These are phyloP conservation scores for Liquidambar formosana DNA, from an alignment of 164 flowering plant species.

Conservation along the genomic window DNA sequence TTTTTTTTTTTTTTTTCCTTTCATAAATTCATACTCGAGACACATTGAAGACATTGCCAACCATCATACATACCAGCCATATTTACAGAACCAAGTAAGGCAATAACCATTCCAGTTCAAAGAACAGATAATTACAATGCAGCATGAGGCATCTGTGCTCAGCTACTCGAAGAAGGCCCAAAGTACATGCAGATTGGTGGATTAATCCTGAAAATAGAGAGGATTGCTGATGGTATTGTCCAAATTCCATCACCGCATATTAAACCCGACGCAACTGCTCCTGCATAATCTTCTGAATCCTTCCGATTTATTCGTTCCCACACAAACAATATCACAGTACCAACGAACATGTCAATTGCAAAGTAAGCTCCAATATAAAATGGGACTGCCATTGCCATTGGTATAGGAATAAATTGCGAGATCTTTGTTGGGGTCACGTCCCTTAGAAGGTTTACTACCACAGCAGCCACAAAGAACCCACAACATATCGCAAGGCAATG, in stretches of 20 bases:
- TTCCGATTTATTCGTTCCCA: constrained; percentile 81
- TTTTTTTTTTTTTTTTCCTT: not conserved
- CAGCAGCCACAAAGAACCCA: constrained; percentile 75
- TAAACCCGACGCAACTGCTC: constrained; percentile 94
- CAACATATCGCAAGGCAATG: constrained; percentile 80
- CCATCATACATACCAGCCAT: not conserved
- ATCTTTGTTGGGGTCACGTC: constrained; percentile 62
- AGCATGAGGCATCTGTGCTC: constrained; percentile 12
- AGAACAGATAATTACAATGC: not conserved
- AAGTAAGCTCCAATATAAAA: constrained; percentile 96
- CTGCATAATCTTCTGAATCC: constrained; percentile 77
- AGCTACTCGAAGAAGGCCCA: constrained; percentile 61
- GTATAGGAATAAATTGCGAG: constrained; percentile 78
- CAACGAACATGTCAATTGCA: constrained; percentile 95
- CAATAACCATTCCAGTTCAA: not conserved
- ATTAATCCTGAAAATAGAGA: constrained; percentile 80
- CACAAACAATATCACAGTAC: constrained; percentile 76
- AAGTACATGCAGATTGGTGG: constrained; percentile 98
- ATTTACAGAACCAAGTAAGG: constrained; percentile 16
- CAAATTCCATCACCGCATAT: constrained; percentile 98
- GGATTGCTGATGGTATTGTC: constrained; percentile 92
- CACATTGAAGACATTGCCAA: no score
- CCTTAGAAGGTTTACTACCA: constrained; percentile 70
- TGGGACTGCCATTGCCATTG: constrained; percentile 98
- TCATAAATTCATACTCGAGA: not conserved